Evolutionary conservation across 805 yeast species (phyloP).

Genomic region (Candida vartiovaarae): DNA sequence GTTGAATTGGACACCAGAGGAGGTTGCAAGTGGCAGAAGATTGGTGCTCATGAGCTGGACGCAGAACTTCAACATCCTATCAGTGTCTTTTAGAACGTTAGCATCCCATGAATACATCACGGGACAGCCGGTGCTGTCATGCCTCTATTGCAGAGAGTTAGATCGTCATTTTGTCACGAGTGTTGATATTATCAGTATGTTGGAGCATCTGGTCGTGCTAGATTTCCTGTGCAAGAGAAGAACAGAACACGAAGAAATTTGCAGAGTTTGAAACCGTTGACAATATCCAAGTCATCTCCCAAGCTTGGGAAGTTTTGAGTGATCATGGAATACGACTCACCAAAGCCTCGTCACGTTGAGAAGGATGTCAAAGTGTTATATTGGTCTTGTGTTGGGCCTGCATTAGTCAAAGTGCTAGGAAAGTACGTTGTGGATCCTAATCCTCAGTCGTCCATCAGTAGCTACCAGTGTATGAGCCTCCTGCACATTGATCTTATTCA

Average conservation of each 20-base stretch:
- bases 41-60: conserved; percentile 39
- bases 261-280: conserved; percentile 55
- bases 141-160: conserved; percentile 50
- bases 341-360: conserved; percentile 63
- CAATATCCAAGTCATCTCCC: conserved; percentile 42
- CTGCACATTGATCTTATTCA: no score
- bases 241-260: conserved; percentile 61
- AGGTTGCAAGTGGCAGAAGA: conserved; percentile 35
- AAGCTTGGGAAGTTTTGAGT: conserved; percentile 34
- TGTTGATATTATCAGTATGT: conserved; percentile 51
- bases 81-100: conserved; percentile 33
- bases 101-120: conserved; percentile 29
- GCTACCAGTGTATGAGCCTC: no score
- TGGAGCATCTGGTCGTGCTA: conserved; percentile 50
- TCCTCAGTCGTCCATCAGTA: background rate
- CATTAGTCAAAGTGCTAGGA: conserved; percentile 48
- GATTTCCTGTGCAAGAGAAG: conserved; percentile 61
- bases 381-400: conserved; percentile 48
- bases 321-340: conserved; percentile 55
- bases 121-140: conserved; percentile 43
- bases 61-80: conserved; percentile 28
- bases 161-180: conserved; percentile 50
- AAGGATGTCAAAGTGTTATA: conserved; percentile 62
- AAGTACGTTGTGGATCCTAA: conserved; percentile 36
- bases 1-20: conserved; percentile 40